Percentiles rank a stretch among this genome's conserved stretches.
phyloP scores from a whole-genome alignment of 1,284 basidiomycete genomes.

The Pyrrhoderma lamaoense region DNA sequence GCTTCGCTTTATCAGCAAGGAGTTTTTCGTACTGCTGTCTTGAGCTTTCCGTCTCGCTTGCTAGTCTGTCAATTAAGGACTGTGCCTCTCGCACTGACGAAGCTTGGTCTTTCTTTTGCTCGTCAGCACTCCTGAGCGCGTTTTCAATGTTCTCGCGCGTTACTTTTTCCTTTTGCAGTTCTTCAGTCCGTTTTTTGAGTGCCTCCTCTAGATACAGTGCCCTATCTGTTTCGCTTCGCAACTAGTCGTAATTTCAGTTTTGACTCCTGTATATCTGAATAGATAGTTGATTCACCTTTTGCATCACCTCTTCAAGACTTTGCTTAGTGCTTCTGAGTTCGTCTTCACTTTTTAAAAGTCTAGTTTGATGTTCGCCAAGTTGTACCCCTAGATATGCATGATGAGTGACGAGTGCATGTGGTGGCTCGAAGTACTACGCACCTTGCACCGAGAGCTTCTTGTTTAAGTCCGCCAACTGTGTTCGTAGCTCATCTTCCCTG shows the following conservation, averaged over 20 bases:
- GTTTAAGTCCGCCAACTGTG: conserved; percentile 14
- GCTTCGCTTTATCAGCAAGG: conserved; percentile 45
- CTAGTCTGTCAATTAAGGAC: conserved; percentile 47
- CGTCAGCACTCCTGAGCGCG: conserved; percentile 40
- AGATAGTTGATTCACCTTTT: conserved; percentile 41
- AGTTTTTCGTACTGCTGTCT: conserved; percentile 38
- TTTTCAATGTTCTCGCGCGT: conserved; percentile 46
- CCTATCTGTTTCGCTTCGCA: conserved; percentile 51
- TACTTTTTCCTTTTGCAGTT: conserved; percentile 49
- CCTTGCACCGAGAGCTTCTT: conserved; percentile 17
- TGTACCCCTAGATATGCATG: conserved; percentile 22
- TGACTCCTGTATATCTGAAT: neutral
- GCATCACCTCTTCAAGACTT: conserved; percentile 47
- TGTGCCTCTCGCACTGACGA: conserved; percentile 48
- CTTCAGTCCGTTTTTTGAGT: conserved; percentile 40
- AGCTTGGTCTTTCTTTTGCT: conserved; percentile 45
- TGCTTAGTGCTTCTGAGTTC: conserved; percentile 48
- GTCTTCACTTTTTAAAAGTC: conserved; percentile 45
- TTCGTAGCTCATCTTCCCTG: conserved; percentile 12
- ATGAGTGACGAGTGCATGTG: neutral
- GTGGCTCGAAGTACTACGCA: neutral
- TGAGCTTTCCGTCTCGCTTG: conserved; percentile 43
- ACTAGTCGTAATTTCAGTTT: conserved; percentile 30
- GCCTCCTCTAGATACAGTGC: conserved; percentile 47
- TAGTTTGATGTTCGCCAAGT: conserved; percentile 49